Base-by-base conservation (phyloP, 2,329 filamentous ascomycete species). In the Zalaria sp. region DNA sequence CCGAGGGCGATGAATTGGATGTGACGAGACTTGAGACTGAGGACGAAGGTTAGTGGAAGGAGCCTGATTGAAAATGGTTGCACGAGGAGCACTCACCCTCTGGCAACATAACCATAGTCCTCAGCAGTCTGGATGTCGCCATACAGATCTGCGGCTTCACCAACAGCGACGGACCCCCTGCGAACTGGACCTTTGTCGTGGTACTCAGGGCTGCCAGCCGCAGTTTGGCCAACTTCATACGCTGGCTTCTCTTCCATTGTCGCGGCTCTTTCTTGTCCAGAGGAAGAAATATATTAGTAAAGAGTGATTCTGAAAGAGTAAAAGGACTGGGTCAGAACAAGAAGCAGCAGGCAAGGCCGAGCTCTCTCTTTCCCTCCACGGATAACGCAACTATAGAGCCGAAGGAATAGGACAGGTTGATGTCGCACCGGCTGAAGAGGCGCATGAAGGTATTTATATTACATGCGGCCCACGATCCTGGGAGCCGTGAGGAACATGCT, bases 1-100 rank as follows among this genome's bases (percentile, higher is more conserved):
- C 72, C 72, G 9, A 77, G 63, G 9, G 73, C 73, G 51, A 79
- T 77, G 52, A 75, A 73, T 46, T 75, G 64, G 39, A 75, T 71
- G 53, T 76, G 72, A 48, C 71, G 65, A 32, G 68, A 69, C 53
- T 71, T 70, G 43, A 69, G 57, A 38, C 29, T 32, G 29, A 7
- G n/a, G 29, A 7, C n/a, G 29, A 7, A 7, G 29, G 7, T 32
- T 7, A n/a, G 7, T 32, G 7, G 7, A 32, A 7, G 29, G 29
- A 32, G 61, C 56, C 41, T 25, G 29, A 28, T 27, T 18, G 10
- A 27, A 38, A 10, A 28, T 25, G 27, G 10, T 3, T 42, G 56
- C 54, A 28, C 54, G 42, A 56, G 18, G 18, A 18, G 18, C 60
- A 41, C 54, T 66, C 61, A 32, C 29, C 67, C 68, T 61, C 69